Evolutionary conservation across 306 rosid species (phyloP).

Genomic region (Quercus alba): DNA sequence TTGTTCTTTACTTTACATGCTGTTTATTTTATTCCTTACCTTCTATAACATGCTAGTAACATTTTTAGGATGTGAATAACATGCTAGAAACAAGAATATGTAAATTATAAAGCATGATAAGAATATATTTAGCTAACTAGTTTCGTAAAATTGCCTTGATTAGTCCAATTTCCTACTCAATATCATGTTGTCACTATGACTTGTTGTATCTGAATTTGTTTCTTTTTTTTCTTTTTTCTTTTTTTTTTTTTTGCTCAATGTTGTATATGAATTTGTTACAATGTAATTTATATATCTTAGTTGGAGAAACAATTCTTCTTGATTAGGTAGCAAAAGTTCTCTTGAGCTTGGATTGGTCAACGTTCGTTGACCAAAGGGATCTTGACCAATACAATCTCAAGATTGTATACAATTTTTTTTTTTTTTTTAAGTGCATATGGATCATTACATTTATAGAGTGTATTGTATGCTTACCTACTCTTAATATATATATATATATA

Average conservation of each 20-base stretch:
- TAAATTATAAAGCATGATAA: too few species aligned
- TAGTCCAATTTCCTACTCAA: slow-evolving; percentile 6
- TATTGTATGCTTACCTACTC: background rate
- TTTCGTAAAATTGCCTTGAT: background rate
- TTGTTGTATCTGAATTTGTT: background rate
- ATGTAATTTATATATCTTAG: background rate
- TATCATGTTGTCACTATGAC: background rate
- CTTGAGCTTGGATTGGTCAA: slow-evolving; percentile 25
- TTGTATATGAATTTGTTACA: too few species aligned
- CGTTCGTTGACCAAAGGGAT: slow-evolving; percentile 38
- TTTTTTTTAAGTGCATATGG: background rate
- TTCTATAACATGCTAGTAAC: too few species aligned
- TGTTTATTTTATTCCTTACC: too few species aligned
- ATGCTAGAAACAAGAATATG: too few species aligned
- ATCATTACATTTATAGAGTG: background rate
- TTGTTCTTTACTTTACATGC: too few species aligned
- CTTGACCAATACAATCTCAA: slow-evolving; percentile 34
- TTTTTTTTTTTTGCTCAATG: too few species aligned
- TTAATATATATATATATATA: too few species aligned
- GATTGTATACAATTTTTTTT: background rate
- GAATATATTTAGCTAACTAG: too few species aligned
- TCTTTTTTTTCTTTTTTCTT: too few species aligned
- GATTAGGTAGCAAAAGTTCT: background rate
- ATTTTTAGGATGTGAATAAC: too few species aligned
- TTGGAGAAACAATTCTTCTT: background rate